Evolutionary conservation across 352 stramenopile species (phyloP).

Genomic region (Phytophthora foliorum): DNA sequence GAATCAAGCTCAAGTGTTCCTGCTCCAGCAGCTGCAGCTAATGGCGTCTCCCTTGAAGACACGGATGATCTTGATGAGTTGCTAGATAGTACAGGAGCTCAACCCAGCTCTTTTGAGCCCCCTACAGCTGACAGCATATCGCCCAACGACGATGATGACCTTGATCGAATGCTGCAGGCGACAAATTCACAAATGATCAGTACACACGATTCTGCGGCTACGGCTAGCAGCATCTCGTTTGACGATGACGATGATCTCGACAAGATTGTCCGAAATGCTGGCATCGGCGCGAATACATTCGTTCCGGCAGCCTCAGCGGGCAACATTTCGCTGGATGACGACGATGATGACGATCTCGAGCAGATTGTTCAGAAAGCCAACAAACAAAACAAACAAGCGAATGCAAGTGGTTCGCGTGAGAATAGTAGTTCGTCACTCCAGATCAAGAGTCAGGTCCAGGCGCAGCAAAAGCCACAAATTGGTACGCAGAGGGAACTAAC

Average conservation of each 20-base stretch:
- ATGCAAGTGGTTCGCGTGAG: slow-evolving; percentile 54
- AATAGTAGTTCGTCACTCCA: slow-evolving; percentile 65
- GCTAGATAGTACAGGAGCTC: not conserved
- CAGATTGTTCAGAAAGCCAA: slow-evolving; percentile 68
- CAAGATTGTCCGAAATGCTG: slow-evolving; percentile 24
- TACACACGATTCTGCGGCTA: not conserved
- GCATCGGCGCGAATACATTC: slow-evolving; percentile 4
- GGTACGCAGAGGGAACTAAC: slow-evolving; percentile 25
- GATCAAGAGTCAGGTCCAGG: slow-evolving; percentile 69
- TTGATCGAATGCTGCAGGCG: slow-evolving; percentile 26
- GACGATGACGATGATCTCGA: slow-evolving; percentile 39
- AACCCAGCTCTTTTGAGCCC: slow-evolving; percentile 1
- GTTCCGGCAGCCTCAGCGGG: not conserved
- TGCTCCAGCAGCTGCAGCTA: slow-evolving; percentile 2
- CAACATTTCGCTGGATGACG: slow-evolving; percentile 51
- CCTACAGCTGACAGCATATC: not conserved
- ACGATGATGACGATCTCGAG: slow-evolving; percentile 63
- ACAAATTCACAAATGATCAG: not conserved
- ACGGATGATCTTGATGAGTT: slow-evolving; percentile 21
- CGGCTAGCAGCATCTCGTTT: slow-evolving; percentile 15
- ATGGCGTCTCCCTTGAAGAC: not conserved
- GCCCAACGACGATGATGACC: slow-evolving; percentile 27
- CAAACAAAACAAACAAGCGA: slow-evolving; percentile 55
- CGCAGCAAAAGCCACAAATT: slow-evolving; percentile 36
- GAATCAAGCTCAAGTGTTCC: slow-evolving; percentile 9